Evolutionary conservation across 257 asterid genomes (phyloP), one percentile per base, ranked within the genome.

Genomic region (Hygrophila difformis): DNA sequence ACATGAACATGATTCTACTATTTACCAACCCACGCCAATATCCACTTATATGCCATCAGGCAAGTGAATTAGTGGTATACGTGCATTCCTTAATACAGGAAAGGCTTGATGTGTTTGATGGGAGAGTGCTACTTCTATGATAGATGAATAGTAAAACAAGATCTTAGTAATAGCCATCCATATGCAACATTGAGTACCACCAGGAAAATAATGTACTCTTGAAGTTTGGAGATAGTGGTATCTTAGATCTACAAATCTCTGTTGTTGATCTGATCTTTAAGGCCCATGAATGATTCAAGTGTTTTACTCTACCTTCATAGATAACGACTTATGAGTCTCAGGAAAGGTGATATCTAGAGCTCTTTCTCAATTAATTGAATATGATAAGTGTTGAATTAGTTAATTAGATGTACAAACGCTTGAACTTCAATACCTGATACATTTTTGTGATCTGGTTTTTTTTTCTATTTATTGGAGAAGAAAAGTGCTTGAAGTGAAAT

Each of bases 21-120:
- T 75, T 58, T 71, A 73, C 73, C 88, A 72, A 49, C 76, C 82
- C 26, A 58, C 62, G 67, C 93, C 81, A 55, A 64, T 70, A 55
- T 61, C 83, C 17, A 78, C 69, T 60, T 84, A 56, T 62, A 74
- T 67, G 67, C 93, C 80, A 70, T 60, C 85, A 61, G 71, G 97
- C 69, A 71, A 74, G 77, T 41, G 49, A 19, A 39, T 53, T 1
- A 49, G 6, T 37, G 48, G 18, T 42, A 35, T 51, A 45, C 26
- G 34, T 47, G 8, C 17, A 19, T 38, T 45, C 23, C 23, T 17
- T 41, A 14, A 9, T 44, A 49, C 36, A 57, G 42, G 17, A 36
- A 21, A 15, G 46, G 8, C 60, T 38, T 44, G 42, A 24, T 24
- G 29, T 44, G 45, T 62, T 66, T 20, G 17, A 49, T n/a, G n/a